Percentiles rank a stretch among this genome's conserved stretches.
These are phyloP conservation scores for Collybiopsis luxurians DNA, from an alignment of 768 basidiomycete genomes.

Conservation along the genomic window DNA sequence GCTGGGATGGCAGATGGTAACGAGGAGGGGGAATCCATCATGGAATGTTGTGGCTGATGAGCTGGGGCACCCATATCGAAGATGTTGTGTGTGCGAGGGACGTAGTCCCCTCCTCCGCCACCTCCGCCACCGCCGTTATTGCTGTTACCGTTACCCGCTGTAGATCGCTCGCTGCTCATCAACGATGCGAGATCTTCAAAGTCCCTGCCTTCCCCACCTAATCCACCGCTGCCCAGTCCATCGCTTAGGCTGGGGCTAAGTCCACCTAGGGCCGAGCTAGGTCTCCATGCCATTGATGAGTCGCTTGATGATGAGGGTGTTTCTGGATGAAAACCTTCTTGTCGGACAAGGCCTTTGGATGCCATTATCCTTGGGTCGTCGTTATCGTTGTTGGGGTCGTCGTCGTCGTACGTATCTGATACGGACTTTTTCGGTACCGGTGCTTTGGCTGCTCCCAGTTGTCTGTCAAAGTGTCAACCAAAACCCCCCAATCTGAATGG, in stretches of 20 bases:
- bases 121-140: conserved; percentile 14
- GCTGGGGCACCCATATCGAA: conserved; percentile 25
- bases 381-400: too few species aligned
- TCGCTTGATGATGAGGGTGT: background rate
- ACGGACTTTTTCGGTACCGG: too few species aligned
- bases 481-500: too few species aligned
- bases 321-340: conserved; percentile 66
- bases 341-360: conserved; percentile 36
- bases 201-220: conserved; percentile 38
- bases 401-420: too few species aligned
- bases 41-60: conserved; percentile 6
- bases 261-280: conserved; percentile 24
- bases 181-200: conserved; percentile 67
- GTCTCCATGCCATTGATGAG: conserved; percentile 19
- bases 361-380: background rate
- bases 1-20: conserved; percentile 23
- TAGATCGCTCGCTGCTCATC: conserved; percentile 34
- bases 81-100: conserved; percentile 33
- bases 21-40: conserved; percentile 18
- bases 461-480: too few species aligned
- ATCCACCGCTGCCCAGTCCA: conserved; percentile 51
- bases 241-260: conserved; percentile 49
- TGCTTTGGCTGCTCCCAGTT: too few species aligned
- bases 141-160: background rate
- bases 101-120: conserved; percentile 16